Base-by-base conservation (phyloP, 1,139 yeast genomes). In the Sugiyamaella grinbergsii region DNA sequence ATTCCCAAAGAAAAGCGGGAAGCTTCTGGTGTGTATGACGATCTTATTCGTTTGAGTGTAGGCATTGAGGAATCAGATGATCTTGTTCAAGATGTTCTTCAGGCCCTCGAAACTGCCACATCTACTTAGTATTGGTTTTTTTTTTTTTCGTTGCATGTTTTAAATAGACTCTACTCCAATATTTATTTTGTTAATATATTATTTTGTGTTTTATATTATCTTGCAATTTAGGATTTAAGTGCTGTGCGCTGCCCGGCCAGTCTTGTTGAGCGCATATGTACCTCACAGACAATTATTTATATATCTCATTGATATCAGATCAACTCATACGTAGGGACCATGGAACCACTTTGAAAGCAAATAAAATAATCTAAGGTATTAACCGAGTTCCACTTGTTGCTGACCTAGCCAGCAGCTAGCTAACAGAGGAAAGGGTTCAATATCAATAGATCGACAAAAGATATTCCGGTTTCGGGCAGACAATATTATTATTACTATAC, bases 51-150 rank as follows among this genome's bases (percentile, higher is more conserved):
- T 76, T 75, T 88, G 55, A 81, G 89, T 56, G 93, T 88, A 54
- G 96, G 96, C 73, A 85, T 88, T 60, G 96, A 89, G 74, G 95
- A 87, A 62, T 73, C 80, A 55, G 86, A 82, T 33, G 96, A 88
- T 65, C 76, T 88, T 69, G 73, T 88, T 57, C 76, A 73, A n/a
- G 95, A 88, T 64, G 71, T 88, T 61, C 74, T 79, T 67, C 82
- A 81, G 69, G 95, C 95, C 50, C 76, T 87, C 62, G 74, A 74
- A 43, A 57, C 58, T 33, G 72, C 76, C 40, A 54, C 70, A 36
- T 47, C 55, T 32, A 32, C 41, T 19, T 37, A 37, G 22, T 19
- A 5, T 37, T 4, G 15, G 5, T 19, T n/a, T 4, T 23, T 23
- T 23, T 20, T 19, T 23, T 16, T 38, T 38, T 10, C 4, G 7